phyloP scores from a whole-genome alignment of 2,329 filamentous ascomycete species.

The Colletotrichum euphorbiae region DNA sequence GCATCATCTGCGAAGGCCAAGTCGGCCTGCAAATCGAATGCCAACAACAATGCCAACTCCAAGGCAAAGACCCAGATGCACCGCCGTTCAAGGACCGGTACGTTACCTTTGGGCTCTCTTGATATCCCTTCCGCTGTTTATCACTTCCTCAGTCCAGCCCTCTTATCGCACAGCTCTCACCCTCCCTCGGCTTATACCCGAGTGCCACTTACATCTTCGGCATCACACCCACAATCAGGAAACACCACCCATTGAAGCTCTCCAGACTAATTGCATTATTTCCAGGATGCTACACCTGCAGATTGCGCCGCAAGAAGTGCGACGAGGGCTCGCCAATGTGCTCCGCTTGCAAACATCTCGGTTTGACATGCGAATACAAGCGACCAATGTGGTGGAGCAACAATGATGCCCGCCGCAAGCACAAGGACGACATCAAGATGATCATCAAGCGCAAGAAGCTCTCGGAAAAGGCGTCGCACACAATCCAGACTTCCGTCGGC shows the following conservation, averaged over 20 bases:
- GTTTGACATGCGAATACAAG: slow-evolving; percentile 94
- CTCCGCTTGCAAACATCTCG: slow-evolving; percentile 78
- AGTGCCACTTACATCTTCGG: slow-evolving; percentile 29
- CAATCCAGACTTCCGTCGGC: slow-evolving; percentile 66
- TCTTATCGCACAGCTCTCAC: slow-evolving; percentile 37
- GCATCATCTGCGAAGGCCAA: slow-evolving; percentile 70
- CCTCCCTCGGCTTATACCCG: slow-evolving; percentile 47
- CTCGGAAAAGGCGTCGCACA: slow-evolving; percentile 80
- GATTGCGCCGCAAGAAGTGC: slow-evolving; percentile 76
- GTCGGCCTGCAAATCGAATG: slow-evolving; percentile 63
- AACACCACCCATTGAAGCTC: slow-evolving; percentile 38
- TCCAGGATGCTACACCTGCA: slow-evolving; percentile 75
- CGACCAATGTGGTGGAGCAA: slow-evolving; percentile 98
- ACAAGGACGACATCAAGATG: slow-evolving; percentile 97
- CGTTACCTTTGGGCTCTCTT: slow-evolving; percentile 57
- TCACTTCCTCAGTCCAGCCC: not conserved
- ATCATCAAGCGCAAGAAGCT: slow-evolving; percentile 98
- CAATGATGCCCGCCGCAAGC: slow-evolving; percentile 82
- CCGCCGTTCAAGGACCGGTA: slow-evolving; percentile 93
- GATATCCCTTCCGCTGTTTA: not conserved
- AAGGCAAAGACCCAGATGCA: slow-evolving; percentile 89
- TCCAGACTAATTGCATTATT: slow-evolving; percentile 22
- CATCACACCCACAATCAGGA: slow-evolving; percentile 39
- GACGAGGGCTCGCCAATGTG: slow-evolving; percentile 73
- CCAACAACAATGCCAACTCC: slow-evolving; percentile 62